Percentiles rank a stretch among this genome's conserved stretches.
These are phyloP conservation scores for Xenoacremonium recifei DNA, from an alignment of 2,329 filamentous ascomycete genomes.

Conservation along the genomic window DNA sequence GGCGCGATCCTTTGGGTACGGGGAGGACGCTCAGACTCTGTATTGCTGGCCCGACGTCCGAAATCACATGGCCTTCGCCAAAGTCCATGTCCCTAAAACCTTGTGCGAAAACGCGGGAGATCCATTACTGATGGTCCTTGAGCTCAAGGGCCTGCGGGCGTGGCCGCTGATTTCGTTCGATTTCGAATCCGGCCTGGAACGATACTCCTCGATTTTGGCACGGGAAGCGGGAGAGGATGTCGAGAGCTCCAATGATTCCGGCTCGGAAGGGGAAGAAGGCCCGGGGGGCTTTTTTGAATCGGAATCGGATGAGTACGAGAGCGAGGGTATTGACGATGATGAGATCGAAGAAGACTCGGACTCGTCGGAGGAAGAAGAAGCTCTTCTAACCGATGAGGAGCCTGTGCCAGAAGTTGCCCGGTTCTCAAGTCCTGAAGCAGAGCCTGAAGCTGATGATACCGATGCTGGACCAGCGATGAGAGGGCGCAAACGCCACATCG, in stretches of 20 bases:
- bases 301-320: constrained; percentile 36
- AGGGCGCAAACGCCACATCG: constrained; percentile 26
- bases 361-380: constrained; percentile 25
- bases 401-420: constrained; percentile 13
- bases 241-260: constrained; percentile 12
- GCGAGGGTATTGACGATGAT: constrained; percentile 38
- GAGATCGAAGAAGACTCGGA: constrained; percentile 25
- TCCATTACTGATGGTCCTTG: constrained; percentile 2
- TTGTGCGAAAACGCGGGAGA: constrained; percentile 5
- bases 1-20: constrained; percentile 21
- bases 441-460: constrained; percentile 3
- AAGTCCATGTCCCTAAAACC: constrained; percentile 18
- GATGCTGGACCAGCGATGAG: constrained; percentile 6
- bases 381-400: constrained; percentile 12
- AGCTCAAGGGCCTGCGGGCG: constrained; percentile 14
- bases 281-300: too few species aligned
- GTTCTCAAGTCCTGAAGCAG: constrained; percentile 31
- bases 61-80: constrained; percentile 28
- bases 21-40: constrained; percentile 24
- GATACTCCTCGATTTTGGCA: constrained; percentile 15
- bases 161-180: constrained; percentile 34
- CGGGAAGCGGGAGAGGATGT: constrained; percentile 7
- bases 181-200: constrained; percentile 11
- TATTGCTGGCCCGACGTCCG: constrained; percentile 35
- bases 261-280: constrained; percentile 11